phyloP scores from a whole-genome alignment of 1,139 yeast species.

The Blastobotrys buckinghamii region DNA sequence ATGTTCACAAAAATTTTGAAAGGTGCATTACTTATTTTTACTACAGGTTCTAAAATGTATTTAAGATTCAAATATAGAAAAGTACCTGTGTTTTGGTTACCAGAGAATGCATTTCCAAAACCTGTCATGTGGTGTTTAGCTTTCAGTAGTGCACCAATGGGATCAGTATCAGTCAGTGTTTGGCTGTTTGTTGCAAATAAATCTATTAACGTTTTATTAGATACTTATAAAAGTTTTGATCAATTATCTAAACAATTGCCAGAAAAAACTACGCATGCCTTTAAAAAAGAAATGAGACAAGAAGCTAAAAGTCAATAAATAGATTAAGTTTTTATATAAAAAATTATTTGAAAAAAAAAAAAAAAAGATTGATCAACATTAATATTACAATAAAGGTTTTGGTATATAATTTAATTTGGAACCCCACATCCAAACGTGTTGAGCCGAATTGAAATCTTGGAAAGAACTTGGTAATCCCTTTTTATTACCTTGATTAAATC shows the following conservation, averaged over 20 bases:
- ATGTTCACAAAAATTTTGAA: slow-evolving; percentile 33
- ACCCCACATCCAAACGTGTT: slow-evolving; percentile 31
- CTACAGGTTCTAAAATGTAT: slow-evolving; percentile 39
- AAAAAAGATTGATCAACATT: too few relatives aligned
- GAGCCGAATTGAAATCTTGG: slow-evolving; percentile 26
- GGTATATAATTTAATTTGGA: slow-evolving; percentile 1
- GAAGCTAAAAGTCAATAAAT: background rate
- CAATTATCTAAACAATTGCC: slow-evolving; percentile 1
- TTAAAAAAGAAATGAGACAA: background rate
- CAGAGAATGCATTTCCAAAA: slow-evolving; percentile 52
- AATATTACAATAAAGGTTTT: background rate
- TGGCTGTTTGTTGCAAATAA: slow-evolving; percentile 35
- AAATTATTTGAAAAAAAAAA: too few relatives aligned
- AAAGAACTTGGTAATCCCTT: slow-evolving; percentile 13
- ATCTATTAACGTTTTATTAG: slow-evolving; percentile 17
- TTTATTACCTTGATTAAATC: slow-evolving; percentile 19
- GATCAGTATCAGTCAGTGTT: slow-evolving; percentile 36
- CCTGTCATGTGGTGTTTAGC: slow-evolving; percentile 52
- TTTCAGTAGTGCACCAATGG: slow-evolving; percentile 50
- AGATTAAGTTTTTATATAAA: too few relatives aligned
- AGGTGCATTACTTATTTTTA: slow-evolving; percentile 25
- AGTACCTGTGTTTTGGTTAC: slow-evolving; percentile 54
- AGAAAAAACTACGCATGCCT: background rate
- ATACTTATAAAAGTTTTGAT: background rate
- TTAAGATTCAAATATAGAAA: slow-evolving; percentile 54